Base-by-base conservation (phyloP, 2,329 filamentous ascomycete species). In the Gremmenia infestans region DNA sequence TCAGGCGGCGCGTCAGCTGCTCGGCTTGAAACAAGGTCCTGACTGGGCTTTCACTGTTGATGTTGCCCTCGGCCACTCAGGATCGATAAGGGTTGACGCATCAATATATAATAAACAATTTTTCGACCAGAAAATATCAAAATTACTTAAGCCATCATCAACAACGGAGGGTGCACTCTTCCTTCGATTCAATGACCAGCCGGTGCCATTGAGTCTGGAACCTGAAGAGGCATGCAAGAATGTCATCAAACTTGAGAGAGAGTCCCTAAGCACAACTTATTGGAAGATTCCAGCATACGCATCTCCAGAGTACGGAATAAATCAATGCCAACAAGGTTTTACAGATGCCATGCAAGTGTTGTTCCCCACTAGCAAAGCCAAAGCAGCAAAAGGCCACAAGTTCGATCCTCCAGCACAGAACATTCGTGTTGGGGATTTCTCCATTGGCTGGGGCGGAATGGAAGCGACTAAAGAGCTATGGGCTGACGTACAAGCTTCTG, bases 261-360 rank as follows among this genome's bases (percentile, higher is more conserved):
- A 39, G 3, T 28, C 45, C 3, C 12, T 19, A 22, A 47, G 43
- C 22, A 53, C 48, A 23, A 37, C 52, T 32, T 66, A 64, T 48
- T 66, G 64, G 64, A 65, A 60, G n/a, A 28, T 66, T 19, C 60
- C 64, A 14, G 46, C 19, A 12, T 47, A 50, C 37, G 2, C 52
- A 2, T 22, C 42, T 5, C 12, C 15, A 2, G 35, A 35, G 15
- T 59, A 58, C 51, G 63, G 59, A 6, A 50, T 61, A 23, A 66
- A 66, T 52, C 59, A 61, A 19, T 35, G 59, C n/a, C 62, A 66
- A 39, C 42, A 54, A 8, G 54, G 45, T 2, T 64, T 63, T 43
- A 53, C 56, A 50, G 9, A 37, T 15, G 61, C 56, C 3, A 60
- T 62, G 48, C 39, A 49, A 28, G 47, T 61, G 1, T 53, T 60